phyloP scores from a whole-genome alignment of 352 stramenopile genomes.

The Chrysophaeum taylorii region DNA sequence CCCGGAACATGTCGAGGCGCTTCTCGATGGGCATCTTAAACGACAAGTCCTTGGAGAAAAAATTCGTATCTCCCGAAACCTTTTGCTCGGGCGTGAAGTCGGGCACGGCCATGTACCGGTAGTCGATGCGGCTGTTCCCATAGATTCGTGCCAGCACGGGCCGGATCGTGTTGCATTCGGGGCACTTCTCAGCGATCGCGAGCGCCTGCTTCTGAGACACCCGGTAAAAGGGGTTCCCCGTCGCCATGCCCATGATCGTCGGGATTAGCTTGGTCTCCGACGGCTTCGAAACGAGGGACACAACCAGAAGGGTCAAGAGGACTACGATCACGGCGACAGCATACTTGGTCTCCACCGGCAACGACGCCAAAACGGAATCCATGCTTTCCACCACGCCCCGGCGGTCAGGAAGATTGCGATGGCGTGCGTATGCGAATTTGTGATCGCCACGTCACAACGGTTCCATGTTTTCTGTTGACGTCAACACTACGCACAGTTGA shows the following conservation, averaged over 20 bases:
- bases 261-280: slow-evolving; percentile 26
- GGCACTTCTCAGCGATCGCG: slow-evolving; percentile 25
- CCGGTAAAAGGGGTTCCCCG: slow-evolving; percentile 34
- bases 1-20: slow-evolving; percentile 37
- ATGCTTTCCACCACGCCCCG: no score
- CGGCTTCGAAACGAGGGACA: no score
- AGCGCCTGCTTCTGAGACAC: slow-evolving; percentile 27
- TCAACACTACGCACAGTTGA: no score
- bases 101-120: slow-evolving; percentile 36
- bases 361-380: no score
- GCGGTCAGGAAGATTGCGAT: no score
- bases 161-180: slow-evolving; percentile 26
- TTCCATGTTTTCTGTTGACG: no score
- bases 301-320: no score
- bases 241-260: slow-evolving; percentile 36
- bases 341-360: no score
- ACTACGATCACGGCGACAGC: no score
- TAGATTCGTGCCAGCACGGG: slow-evolving; percentile 38
- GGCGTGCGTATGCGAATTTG: no score
- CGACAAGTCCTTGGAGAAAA: slow-evolving; percentile 27
- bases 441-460: no score
- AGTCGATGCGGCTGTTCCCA: slow-evolving; percentile 34
- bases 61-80: slow-evolving; percentile 24
- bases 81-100: slow-evolving; percentile 35
- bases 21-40: slow-evolving; percentile 22